Conservation (phyloP, 2,329 filamentous ascomycete genomes). For the Cyphellophora europaea region DNA sequence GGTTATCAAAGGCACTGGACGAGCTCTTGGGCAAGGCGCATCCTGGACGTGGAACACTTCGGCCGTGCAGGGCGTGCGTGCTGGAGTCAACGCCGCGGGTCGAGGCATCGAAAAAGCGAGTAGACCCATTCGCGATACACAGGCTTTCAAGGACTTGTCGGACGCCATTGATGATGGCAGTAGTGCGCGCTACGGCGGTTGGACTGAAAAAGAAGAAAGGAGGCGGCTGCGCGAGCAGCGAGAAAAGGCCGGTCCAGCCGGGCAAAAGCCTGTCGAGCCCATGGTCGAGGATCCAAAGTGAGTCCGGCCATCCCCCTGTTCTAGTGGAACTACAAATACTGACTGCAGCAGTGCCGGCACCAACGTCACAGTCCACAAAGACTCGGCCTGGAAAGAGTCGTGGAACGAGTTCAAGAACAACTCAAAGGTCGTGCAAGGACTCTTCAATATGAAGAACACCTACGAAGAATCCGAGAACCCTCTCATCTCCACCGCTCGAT, state of each 20-base stretch:
- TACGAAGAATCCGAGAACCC: conserved; percentile 98
- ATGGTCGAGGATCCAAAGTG: conserved; percentile 82
- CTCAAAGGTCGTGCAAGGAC: conserved; percentile 75
- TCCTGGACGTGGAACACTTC: conserved; percentile 96
- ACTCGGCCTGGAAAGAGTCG: conserved; percentile 95
- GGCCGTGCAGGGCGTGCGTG: conserved; percentile 82
- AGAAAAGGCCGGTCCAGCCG: conserved; percentile 46
- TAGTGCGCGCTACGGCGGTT: conserved; percentile 90
- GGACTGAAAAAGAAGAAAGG: conserved; percentile 93
- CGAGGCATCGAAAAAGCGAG: conserved; percentile 90
- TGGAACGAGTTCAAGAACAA: conserved; percentile 92
- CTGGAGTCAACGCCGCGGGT: conserved; percentile 76
- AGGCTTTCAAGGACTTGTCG: conserved; percentile 88
- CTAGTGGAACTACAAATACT: background rate
- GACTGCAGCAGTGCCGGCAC: conserved; percentile 65
- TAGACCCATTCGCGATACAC: conserved; percentile 83
- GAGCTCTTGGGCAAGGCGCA: conserved; percentile 80
- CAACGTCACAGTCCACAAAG: conserved; percentile 91
- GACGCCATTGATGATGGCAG: conserved; percentile 95
- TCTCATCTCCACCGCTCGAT: conserved; percentile 81
- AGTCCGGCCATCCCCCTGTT: conserved; percentile 27
- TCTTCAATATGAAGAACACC: conserved; percentile 75
- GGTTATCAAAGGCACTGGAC: conserved; percentile 76
- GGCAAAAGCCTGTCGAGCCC: conserved; percentile 47
- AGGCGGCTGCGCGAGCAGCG: conserved; percentile 69